Evolutionary conservation across 345 rosid genomes (phyloP).

Genomic region (Lumnitzera littorea): DNA sequence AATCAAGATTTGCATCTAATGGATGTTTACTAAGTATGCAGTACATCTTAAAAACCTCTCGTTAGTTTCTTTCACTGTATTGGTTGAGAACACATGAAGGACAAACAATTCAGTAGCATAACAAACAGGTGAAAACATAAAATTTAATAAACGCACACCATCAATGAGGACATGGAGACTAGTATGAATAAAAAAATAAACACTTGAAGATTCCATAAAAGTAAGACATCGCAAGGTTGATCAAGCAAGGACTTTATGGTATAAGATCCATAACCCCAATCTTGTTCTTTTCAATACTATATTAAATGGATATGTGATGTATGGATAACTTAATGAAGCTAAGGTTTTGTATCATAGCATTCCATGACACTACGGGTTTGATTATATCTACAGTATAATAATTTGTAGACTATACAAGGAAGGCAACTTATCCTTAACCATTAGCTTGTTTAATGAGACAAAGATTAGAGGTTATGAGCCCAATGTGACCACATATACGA

Average conservation of each 20-base stretch:
- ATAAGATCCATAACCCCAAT: constrained; percentile 35
- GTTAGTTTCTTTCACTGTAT: no score
- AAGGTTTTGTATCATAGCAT: constrained; percentile 35
- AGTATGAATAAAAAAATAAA: no score
- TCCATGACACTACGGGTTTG: constrained; percentile 33
- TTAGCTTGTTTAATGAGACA: constrained; percentile 48
- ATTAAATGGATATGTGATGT: constrained; percentile 62
- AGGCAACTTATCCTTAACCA: constrained; percentile 51
- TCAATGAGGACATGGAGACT: no score
- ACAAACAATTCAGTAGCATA: no score
- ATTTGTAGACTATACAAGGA: constrained; percentile 64
- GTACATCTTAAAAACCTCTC: no score
- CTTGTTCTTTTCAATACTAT: constrained; percentile 55
- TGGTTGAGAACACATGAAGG: no score
- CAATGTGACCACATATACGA: constrained; percentile 51
- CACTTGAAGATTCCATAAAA: no score
- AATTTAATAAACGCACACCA: no score
- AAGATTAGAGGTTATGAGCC: constrained; percentile 48
- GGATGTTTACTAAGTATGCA: no score
- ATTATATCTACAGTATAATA: constrained; percentile 59
- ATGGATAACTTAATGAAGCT: constrained; percentile 56
- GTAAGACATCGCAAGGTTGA: constrained; percentile 29
- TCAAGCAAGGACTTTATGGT: constrained; percentile 62
- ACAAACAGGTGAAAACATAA: no score
- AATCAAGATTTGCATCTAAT: no score